Evolutionary conservation across 495 filamentous ascomycete species (phyloP), one percentile per base, ranked within the genome.

Genomic region (Acidiella bohemica): DNA sequence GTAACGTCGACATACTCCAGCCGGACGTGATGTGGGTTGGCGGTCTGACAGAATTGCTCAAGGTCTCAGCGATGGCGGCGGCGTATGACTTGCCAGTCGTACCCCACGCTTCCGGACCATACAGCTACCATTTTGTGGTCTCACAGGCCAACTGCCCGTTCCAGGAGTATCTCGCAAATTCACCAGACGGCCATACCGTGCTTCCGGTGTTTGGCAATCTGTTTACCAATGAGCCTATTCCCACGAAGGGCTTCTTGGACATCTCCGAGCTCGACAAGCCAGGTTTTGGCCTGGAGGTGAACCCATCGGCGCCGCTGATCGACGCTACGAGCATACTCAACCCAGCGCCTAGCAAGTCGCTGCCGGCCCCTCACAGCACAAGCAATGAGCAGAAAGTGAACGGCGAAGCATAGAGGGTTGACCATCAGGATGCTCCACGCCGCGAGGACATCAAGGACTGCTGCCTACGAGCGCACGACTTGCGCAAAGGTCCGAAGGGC

Each of bases 11-110:
- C 54, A 93, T 94, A 57, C 72, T 94, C 53, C 86, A 93, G 57
- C 86, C 86, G 5, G 86, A 94, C 53, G 84, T 94, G 32, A 94
- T 93, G 86, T 94, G 86, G 86, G 71, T 93, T 9, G 86, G 86
- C 36, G 86, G 86, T 43, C 60, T 94, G 69, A 94, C 86, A 1
- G 86, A 93, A 60, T 68, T 94, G 32, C 80, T 93, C 49, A 87
- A 83, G 60, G 75, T 93, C 41, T 75, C 86, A 9, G 81, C 84
- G 14, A 78, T 87, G 70, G 86, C 86, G 12, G 74, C 84, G 4
- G 85, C 86, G 2, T 94, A 93, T 59, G 86, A 94, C 54, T 78
- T 94, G 27, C 84, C 84, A 20, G 84, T 94, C 3, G 84, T 93
- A n/a, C 86, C 86, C 14, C 86, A 94, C 54, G 86, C 85, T 6